Conservation (phyloP, 2,329 filamentous ascomycete species). For the Dothistroma septosporum region DNA sequence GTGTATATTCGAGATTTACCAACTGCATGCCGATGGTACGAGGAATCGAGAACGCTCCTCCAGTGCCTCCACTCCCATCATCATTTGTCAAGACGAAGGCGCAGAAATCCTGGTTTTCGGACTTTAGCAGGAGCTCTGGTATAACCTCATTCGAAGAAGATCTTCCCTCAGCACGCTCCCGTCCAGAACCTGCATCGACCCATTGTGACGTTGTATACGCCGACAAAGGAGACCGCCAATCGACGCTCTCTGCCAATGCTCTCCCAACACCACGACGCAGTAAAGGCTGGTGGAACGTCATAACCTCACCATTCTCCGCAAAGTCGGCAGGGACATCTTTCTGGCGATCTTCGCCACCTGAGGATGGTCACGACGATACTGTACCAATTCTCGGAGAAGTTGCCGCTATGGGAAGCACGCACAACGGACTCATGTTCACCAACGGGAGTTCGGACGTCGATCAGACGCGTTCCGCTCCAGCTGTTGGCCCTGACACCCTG, state of each 20-base stretch:
- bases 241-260: conserved; percentile 15
- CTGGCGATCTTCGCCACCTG: conserved; percentile 25
- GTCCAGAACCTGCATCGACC: not conserved
- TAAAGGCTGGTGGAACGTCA: conserved; percentile 73
- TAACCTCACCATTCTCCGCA: conserved; percentile 63
- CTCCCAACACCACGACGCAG: conserved; percentile 56
- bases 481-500: conserved; percentile 6
- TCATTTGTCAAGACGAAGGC: conserved; percentile 23
- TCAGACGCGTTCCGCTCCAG: conserved; percentile 24
- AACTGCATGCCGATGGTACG: conserved; percentile 25
- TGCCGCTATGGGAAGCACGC: conserved; percentile 23
- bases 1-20: conserved; percentile 58
- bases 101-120: conserved; percentile 10
- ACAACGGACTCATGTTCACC: conserved; percentile 23
- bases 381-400: conserved; percentile 23
- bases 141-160: conserved; percentile 45
- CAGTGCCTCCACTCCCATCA: conserved; percentile 57
- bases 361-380: conserved; percentile 15
- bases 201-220: not conserved
- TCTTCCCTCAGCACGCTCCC: conserved; percentile 29
- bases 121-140: conserved; percentile 32
- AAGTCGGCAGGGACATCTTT: conserved; percentile 22
- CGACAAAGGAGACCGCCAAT: not conserved
- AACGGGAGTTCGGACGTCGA: conserved; percentile 20
- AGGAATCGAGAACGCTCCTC: conserved; percentile 46